Conservation (phyloP, 108 stramenopile species). For the Parmales sp. region DNA sequence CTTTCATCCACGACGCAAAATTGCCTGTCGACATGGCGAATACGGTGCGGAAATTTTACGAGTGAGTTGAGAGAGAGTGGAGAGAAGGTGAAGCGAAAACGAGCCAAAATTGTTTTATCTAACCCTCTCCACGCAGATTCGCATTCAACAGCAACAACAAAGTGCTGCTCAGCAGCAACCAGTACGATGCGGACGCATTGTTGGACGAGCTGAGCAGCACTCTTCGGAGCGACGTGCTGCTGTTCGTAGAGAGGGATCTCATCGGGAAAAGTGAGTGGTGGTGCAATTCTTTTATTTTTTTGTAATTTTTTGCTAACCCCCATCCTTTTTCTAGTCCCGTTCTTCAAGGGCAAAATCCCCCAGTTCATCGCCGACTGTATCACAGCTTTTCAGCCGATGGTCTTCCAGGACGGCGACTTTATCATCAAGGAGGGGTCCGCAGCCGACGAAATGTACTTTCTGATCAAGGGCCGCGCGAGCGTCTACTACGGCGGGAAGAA, state of each 20-base stretch:
- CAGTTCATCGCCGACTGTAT: constrained; percentile 33
- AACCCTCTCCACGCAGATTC: neutral
- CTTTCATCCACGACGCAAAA: constrained; percentile 24
- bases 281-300: no score
- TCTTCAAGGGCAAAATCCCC: constrained; percentile 27
- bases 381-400: constrained; percentile 27
- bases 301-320: no score
- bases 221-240: constrained; percentile 25
- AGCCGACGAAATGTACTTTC: constrained; percentile 43
- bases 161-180: constrained; percentile 12
- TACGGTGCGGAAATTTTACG: constrained; percentile 23
- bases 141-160: constrained; percentile 9
- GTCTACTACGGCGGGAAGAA: constrained; percentile 26
- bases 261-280: constrained; percentile 21
- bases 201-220: constrained; percentile 23
- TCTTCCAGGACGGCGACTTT: constrained; percentile 32
- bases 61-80: constrained; percentile 19
- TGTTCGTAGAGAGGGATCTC: constrained; percentile 28
- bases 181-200: constrained; percentile 30
- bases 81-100: neutral
- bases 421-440: constrained; percentile 31
- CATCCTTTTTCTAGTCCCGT: no score
- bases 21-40: constrained; percentile 16
- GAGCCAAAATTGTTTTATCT: neutral
- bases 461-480: constrained; percentile 24